A percentile compares a stretch with the other conserved stretches of the same genome.
Evolutionary conservation across 176 grass and related monocot genomes (phyloP).

Genomic region (Oryza nivara): DNA sequence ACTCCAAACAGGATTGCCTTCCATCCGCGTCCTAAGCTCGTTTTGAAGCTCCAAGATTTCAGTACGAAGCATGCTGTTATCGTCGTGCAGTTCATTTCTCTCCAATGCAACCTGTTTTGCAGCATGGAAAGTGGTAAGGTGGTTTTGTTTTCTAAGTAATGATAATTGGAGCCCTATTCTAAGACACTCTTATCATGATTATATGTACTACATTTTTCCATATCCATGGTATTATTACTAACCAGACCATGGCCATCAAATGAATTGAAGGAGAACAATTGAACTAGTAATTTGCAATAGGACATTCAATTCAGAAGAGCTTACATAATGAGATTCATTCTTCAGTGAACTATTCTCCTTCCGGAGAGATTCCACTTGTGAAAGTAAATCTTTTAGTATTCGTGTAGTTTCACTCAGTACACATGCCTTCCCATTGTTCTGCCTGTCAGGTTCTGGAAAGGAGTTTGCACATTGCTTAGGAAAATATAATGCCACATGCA

Average conservation of each 20-base stretch:
- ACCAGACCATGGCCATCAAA: neutral
- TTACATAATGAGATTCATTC: slow-evolving; percentile 92
- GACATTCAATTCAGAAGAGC: slow-evolving; percentile 22
- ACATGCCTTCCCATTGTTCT: slow-evolving; percentile 78
- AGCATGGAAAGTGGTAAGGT: slow-evolving; percentile 21
- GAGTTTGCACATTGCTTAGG: neutral
- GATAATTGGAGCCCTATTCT: neutral
- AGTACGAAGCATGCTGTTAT: slow-evolving; percentile 53
- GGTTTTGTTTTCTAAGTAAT: neutral
- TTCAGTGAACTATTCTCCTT: slow-evolving; percentile 76
- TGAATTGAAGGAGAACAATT: neutral
- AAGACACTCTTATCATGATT: neutral
- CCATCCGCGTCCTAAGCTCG: slow-evolving; percentile 48
- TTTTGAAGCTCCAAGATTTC: slow-evolving; percentile 66
- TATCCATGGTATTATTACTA: neutral
- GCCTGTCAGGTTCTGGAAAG: slow-evolving; percentile 78
- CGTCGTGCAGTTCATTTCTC: slow-evolving; percentile 78
- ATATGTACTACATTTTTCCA: slow-evolving; percentile 15
- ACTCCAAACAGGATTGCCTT: slow-evolving; percentile 41
- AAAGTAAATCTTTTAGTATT: slow-evolving; percentile 69
- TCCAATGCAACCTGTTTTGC: slow-evolving; percentile 68
- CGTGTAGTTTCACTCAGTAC: slow-evolving; percentile 71
- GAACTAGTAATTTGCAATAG: neutral
- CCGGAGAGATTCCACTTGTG: slow-evolving; percentile 79
- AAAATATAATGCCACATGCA: slow-evolving; percentile 1